phyloP scores from a whole-genome alignment of 176 grass and related monocot species.

The Aegilops tauschii region DNA sequence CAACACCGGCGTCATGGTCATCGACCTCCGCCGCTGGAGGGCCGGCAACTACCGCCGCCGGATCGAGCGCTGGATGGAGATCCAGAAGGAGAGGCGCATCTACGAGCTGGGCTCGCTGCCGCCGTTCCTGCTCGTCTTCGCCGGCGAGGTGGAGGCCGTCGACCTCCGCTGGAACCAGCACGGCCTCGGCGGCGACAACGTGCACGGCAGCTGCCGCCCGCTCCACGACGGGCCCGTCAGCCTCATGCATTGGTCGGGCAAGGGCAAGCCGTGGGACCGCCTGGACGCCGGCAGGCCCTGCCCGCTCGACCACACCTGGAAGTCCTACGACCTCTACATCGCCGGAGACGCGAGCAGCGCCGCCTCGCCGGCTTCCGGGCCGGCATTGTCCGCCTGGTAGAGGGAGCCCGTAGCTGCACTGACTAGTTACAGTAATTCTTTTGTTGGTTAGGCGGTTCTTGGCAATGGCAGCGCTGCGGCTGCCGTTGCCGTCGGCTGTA shows the following conservation, averaged over 20 bases:
- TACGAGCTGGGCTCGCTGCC: conserved; percentile 79
- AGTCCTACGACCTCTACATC: conserved; percentile 67
- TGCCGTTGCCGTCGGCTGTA: conserved; percentile 19
- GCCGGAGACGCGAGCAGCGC: neutral
- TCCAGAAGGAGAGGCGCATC: conserved; percentile 65
- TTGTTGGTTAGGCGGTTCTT: conserved; percentile 27
- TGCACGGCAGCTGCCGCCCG: conserved; percentile 62
- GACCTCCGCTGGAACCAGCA: conserved; percentile 83
- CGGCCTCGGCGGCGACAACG: conserved; percentile 74
- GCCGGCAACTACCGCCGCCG: conserved; percentile 53
- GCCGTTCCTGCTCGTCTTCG: conserved; percentile 69
- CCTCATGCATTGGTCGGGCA: conserved; percentile 85
- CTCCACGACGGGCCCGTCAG: conserved; percentile 70
- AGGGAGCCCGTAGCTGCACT: neutral
- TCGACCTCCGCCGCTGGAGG: conserved; percentile 69
- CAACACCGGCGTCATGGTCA: conserved; percentile 95
- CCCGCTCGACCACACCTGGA: conserved; percentile 66
- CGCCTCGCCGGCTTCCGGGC: conserved; percentile 20
- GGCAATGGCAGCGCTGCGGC: neutral
- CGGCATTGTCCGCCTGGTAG: conserved; percentile 51
- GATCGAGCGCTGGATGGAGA: conserved; percentile 74
- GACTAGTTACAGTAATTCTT: conserved; percentile 16
- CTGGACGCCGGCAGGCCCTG: conserved; percentile 70
- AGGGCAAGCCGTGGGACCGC: conserved; percentile 76
- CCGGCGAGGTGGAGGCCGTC: conserved; percentile 71